phyloP scores from a whole-genome alignment of 108 stramenopile species.

The Cyclotella cryptica region DNA sequence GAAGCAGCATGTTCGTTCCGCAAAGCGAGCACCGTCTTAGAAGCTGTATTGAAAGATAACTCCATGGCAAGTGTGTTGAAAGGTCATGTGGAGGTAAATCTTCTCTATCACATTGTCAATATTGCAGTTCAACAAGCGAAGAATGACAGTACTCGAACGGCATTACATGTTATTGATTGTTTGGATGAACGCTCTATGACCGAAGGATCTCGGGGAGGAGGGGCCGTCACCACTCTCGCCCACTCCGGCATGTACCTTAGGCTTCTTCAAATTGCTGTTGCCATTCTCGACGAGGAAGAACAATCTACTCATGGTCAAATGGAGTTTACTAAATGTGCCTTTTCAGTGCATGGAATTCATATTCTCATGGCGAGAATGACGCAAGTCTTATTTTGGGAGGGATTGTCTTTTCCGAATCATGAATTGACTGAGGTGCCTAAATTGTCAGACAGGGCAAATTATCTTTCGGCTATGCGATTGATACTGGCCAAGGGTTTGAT shows the following conservation, averaged over 20 bases:
- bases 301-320: conserved; percentile 28
- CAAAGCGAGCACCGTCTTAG: conserved; percentile 33
- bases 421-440: conserved; percentile 5
- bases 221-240: conserved; percentile 60
- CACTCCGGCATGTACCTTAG: conserved; percentile 57
- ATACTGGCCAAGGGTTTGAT: conserved; percentile 68
- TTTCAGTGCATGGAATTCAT: conserved; percentile 69
- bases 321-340: conserved; percentile 56
- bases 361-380: conserved; percentile 70
- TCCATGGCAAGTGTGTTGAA: conserved; percentile 36
- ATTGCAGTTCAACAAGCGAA: conserved; percentile 61
- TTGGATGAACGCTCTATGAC: conserved; percentile 59
- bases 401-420: conserved; percentile 3
- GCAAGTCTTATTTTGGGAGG: conserved; percentile 46
- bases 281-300: conserved; percentile 54
- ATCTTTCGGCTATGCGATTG: conserved; percentile 50
- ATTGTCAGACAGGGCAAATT: conserved; percentile 23
- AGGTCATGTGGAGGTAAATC: conserved; percentile 37
- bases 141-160: conserved; percentile 45
- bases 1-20: background rate
- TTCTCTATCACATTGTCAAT: conserved; percentile 54
- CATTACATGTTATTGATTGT: conserved; percentile 65
- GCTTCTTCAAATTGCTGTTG: conserved; percentile 58
- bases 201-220: conserved; percentile 54
- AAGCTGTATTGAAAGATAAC: conserved; percentile 36